Evolutionary conservation across 306 rosid species (phyloP).

Genomic region (Casuarina cunninghamiana): DNA sequence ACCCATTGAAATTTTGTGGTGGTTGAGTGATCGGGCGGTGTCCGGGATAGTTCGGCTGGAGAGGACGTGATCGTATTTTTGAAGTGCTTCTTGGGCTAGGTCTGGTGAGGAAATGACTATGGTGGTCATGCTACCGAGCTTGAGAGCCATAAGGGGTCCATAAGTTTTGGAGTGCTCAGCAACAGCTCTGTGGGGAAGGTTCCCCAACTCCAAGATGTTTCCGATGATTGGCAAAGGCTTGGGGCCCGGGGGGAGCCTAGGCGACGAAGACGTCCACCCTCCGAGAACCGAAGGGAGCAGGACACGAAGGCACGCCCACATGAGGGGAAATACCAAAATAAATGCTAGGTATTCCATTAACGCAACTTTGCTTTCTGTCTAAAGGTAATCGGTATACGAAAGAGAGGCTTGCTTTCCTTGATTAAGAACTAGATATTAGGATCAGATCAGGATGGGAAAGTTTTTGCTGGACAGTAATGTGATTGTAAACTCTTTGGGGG

Average conservation of each 20-base stretch:
- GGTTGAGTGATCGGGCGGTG: conserved; percentile 8
- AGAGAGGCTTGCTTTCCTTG: no score
- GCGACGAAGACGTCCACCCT: not conserved
- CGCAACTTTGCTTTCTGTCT: not conserved
- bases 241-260: not conserved
- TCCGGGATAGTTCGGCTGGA: conserved; percentile 35
- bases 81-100: conserved; percentile 32
- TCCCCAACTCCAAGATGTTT: conserved; percentile 42
- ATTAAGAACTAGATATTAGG: no score
- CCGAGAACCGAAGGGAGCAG: not conserved
- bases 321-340: not conserved
- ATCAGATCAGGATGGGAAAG: no score
- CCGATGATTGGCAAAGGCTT: not conserved
- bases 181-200: conserved; percentile 41
- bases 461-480: no score
- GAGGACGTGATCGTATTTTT: conserved; percentile 29
- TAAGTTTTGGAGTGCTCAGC: conserved; percentile 29
- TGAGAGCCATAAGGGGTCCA: conserved; percentile 39
- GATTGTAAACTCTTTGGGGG: no score
- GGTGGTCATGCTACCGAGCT: conserved; percentile 36
- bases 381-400: no score
- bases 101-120: conserved; percentile 3
- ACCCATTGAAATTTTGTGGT: conserved; percentile 12
- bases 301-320: not conserved
- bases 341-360: not conserved